phyloP scores from a whole-genome alignment of 352 stramenopile species.

The Pythium aphanidermatum region DNA sequence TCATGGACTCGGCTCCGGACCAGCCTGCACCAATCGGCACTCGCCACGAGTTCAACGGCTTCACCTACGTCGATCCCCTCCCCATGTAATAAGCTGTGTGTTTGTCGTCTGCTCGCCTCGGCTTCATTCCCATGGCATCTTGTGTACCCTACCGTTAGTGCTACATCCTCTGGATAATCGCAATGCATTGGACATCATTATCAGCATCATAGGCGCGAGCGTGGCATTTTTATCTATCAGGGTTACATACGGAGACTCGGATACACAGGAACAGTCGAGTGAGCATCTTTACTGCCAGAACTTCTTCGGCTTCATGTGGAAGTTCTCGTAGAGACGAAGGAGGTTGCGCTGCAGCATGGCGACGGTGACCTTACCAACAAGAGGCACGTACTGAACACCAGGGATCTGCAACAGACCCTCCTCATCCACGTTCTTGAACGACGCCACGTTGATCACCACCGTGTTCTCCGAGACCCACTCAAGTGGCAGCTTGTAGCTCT shows the following conservation, averaged over 20 bases:
- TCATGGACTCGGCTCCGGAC: slow-evolving; percentile 56
- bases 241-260: no score
- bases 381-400: slow-evolving; percentile 92
- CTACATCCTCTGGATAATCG: no score
- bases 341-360: slow-evolving; percentile 96
- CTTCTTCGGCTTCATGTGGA: slow-evolving; percentile 88
- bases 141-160: no score
- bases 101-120: no score
- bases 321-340: slow-evolving; percentile 94
- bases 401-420: slow-evolving; percentile 85
- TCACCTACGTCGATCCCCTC: slow-evolving; percentile 73
- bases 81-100: slow-evolving; percentile 32
- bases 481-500: slow-evolving; percentile 91
- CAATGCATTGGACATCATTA: no score
- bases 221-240: no score
- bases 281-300: slow-evolving; percentile 53
- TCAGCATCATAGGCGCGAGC: no score
- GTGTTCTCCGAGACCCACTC: slow-evolving; percentile 89
- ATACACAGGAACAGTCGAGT: neutral
- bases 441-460: slow-evolving; percentile 95
- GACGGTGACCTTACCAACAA: slow-evolving; percentile 97
- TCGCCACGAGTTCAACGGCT: slow-evolving; percentile 67
- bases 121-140: no score
- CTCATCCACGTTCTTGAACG: slow-evolving; percentile 95
- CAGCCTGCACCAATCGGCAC: slow-evolving; percentile 50